Evolutionary conservation across 306 rosid genomes (phyloP).

Genomic region (Vigna nakashimae): DNA sequence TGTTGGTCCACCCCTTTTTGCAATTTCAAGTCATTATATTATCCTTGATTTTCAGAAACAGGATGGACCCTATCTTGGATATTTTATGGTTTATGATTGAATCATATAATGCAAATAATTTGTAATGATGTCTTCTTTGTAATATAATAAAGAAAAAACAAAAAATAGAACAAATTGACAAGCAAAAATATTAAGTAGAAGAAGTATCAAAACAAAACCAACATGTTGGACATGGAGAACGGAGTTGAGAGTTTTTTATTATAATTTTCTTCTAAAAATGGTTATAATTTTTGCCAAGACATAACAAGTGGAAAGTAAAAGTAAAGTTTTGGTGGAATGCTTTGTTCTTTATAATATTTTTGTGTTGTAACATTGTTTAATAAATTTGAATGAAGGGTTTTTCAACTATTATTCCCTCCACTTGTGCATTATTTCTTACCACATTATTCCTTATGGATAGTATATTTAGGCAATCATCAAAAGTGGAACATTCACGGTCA

Average conservation of each 20-base stretch:
- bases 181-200: too few relatives aligned
- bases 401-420: slow-evolving; percentile 30
- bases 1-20: neutral
- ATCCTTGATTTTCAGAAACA: neutral
- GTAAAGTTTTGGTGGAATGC: slow-evolving; percentile 5
- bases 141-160: neutral
- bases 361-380: neutral
- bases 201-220: neutral
- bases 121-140: neutral
- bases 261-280: too few relatives aligned
- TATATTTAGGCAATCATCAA: slow-evolving; percentile 32
- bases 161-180: neutral
- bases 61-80: slow-evolving; percentile 21
- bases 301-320: neutral
- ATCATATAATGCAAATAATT: neutral
- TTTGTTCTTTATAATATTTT: slow-evolving; percentile 11
- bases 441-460: slow-evolving; percentile 32
- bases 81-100: slow-evolving; percentile 18
- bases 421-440: neutral
- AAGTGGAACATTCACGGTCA: slow-evolving; percentile 38
- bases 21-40: neutral
- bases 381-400: slow-evolving; percentile 14
- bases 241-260: neutral
- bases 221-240: neutral
- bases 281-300: neutral